Conservation (phyloP, 2,329 filamentous ascomycete genomes). For the Knufia fluminis region DNA sequence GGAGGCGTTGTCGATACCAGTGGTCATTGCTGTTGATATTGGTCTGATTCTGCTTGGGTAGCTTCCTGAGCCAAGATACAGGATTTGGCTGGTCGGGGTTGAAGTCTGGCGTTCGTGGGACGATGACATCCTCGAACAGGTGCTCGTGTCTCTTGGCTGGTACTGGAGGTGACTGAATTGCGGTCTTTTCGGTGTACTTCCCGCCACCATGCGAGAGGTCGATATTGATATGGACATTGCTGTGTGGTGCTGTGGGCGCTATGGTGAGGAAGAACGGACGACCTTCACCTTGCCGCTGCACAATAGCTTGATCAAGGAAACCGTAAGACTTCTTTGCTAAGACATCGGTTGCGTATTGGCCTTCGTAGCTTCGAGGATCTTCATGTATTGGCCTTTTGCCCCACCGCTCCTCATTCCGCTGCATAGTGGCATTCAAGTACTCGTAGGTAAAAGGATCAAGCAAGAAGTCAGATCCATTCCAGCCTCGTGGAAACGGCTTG, state of each 20-base stretch:
- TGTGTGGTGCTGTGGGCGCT: conserved; percentile 59
- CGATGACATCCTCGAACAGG: conserved; percentile 50
- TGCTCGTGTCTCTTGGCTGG: conserved; percentile 52
- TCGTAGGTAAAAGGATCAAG: conserved; percentile 49
- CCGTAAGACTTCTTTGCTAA: conserved; percentile 50
- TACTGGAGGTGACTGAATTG: conserved; percentile 43
- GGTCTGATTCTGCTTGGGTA: conserved; percentile 38
- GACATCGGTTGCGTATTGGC: conserved; percentile 50
- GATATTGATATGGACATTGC: conserved; percentile 36
- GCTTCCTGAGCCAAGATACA: conserved; percentile 37
- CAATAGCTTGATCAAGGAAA: conserved; percentile 53
- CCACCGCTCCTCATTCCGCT: conserved; percentile 41
- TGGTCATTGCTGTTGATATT: conserved; percentile 45
- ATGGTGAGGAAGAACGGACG: conserved; percentile 58
- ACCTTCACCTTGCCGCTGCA: conserved; percentile 26
- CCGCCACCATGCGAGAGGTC: not conserved
- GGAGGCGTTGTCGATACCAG: conserved; percentile 43
- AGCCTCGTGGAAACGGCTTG: conserved; percentile 29
- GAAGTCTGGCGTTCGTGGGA: conserved; percentile 56
- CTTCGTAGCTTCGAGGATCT: conserved; percentile 46
- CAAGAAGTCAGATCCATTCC: conserved; percentile 36
- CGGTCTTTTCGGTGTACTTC: conserved; percentile 21
- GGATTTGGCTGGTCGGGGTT: conserved; percentile 49
- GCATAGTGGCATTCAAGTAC: conserved; percentile 57
- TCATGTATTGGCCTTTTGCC: conserved; percentile 25